phyloP scores from a whole-genome alignment of 768 basidiomycete genomes.

The Russula compacta region DNA sequence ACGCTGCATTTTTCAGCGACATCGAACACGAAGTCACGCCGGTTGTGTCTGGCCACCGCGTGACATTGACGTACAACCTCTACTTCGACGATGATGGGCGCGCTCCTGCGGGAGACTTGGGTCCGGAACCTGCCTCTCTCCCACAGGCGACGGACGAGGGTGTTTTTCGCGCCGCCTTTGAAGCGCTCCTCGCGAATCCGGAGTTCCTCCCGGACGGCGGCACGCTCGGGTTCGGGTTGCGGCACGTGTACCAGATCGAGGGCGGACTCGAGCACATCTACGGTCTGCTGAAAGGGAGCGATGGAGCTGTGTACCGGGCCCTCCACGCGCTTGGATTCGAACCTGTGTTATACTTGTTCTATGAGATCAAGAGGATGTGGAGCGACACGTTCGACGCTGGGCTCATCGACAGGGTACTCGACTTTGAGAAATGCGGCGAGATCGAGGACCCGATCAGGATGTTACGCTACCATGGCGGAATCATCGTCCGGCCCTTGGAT shows the following conservation, averaged over 20 bases:
- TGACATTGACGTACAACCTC: conserved; percentile 40
- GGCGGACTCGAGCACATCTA: not conserved
- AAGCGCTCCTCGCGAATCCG: conserved; percentile 26
- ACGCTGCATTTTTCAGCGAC: conserved; percentile 37
- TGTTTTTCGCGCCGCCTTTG: conserved; percentile 17
- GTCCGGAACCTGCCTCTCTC: not conserved
- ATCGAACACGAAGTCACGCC: conserved; percentile 38
- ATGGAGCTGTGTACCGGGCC: not conserved
- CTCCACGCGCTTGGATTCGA: not conserved
- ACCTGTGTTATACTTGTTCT: not conserved
- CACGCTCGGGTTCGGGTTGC: conserved; percentile 33
- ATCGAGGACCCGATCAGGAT: too few relatives aligned
- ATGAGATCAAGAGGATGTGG: not conserved
- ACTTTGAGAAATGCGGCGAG: not conserved
- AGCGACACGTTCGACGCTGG: not conserved
- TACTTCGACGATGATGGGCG: conserved; percentile 18
- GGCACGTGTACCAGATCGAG: conserved; percentile 30
- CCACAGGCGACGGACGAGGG: not conserved
- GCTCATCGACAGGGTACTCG: not conserved
- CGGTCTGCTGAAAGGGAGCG: conserved; percentile 4
- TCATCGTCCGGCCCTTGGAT: not conserved
- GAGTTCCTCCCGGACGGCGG: conserved; percentile 34
- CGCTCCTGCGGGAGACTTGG: not conserved
- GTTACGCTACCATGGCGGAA: not conserved
- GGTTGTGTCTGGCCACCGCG: conserved; percentile 32